A percentile compares a stretch with the other conserved stretches of the same genome.
These are phyloP conservation scores for Atalantia buxifolia DNA, from an alignment of 345 rosid genomes.

Conservation along the genomic window DNA sequence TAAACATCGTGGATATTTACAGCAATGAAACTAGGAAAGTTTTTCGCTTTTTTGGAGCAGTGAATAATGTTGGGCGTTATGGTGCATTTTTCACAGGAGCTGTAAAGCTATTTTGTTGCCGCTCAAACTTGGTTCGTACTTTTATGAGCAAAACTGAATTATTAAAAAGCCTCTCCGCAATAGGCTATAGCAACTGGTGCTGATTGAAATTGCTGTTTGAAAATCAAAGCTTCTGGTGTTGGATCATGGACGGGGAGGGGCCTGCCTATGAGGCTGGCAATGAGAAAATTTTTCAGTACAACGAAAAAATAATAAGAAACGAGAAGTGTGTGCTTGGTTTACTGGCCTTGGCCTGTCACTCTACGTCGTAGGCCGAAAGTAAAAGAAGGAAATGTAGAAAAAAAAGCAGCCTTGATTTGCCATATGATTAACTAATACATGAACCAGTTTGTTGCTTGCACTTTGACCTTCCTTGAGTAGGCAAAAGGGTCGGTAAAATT, in stretches of 20 bases:
- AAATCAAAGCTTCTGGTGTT: not conserved
- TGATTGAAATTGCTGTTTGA: not conserved
- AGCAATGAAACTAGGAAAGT: not conserved
- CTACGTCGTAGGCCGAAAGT: not conserved
- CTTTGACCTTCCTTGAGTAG: not conserved
- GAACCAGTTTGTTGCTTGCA: not conserved
- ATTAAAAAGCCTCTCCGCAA: not conserved
- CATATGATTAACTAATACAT: not conserved
- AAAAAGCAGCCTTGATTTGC: not conserved
- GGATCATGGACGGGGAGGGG: not conserved
- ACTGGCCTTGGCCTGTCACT: not conserved
- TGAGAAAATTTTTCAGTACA: not conserved
- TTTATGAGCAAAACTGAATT: not conserved
- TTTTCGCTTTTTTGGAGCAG: not conserved
- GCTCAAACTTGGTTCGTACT: not conserved
- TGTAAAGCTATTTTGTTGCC: not conserved
- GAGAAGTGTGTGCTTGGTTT: no score
- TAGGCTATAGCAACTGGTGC: not conserved
- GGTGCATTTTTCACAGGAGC: not conserved
- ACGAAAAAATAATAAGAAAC: not conserved
- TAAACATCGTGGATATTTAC: not conserved
- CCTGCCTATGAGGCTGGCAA: not conserved
- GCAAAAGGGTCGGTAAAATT: not conserved
- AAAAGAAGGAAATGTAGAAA: not conserved
- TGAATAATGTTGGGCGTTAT: not conserved